A percentile compares a stretch with the other conserved stretches of the same genome.
Evolutionary conservation across 2,329 filamentous ascomycete genomes (phyloP).

Genomic region (Thielaviopsis euricoi): DNA sequence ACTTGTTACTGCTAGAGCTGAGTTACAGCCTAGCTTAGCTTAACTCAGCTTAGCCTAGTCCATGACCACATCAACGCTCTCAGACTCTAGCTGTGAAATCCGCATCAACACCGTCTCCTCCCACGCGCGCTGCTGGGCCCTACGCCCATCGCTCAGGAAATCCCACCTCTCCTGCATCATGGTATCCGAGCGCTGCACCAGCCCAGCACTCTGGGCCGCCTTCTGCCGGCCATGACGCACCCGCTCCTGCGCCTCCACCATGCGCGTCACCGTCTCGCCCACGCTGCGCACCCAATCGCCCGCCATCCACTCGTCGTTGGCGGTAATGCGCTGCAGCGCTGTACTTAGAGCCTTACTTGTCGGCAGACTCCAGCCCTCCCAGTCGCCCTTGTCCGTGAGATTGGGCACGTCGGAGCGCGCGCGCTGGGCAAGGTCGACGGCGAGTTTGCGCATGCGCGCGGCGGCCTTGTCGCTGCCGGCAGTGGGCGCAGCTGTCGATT

Average conservation of each 20-base stretch:
- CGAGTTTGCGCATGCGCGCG: slow-evolving; percentile 23
- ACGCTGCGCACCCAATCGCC: slow-evolving; percentile 48
- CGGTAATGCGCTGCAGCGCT: slow-evolving; percentile 21
- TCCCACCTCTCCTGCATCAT: slow-evolving; percentile 66
- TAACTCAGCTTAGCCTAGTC: slow-evolving; percentile 15
- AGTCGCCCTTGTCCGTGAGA: slow-evolving; percentile 30
- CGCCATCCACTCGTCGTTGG: slow-evolving; percentile 33
- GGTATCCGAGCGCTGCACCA: slow-evolving; percentile 38
- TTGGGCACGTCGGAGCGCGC: slow-evolving; percentile 26
- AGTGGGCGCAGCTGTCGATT: slow-evolving; percentile 12
- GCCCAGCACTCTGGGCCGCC: slow-evolving; percentile 18
- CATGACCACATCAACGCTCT: slow-evolving; percentile 17
- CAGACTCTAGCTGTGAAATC: slow-evolving; percentile 29
- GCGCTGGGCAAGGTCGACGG: slow-evolving; percentile 25
- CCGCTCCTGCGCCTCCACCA: slow-evolving; percentile 15
- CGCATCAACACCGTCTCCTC: slow-evolving; percentile 26
- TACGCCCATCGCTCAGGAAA: slow-evolving; percentile 47
- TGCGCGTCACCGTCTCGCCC: slow-evolving; percentile 29
- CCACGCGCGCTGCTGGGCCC: slow-evolving; percentile 47
- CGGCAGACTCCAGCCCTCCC: slow-evolving; percentile 33
- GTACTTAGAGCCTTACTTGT: slow-evolving; percentile 38
- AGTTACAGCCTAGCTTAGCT: no score
- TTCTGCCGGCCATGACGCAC: slow-evolving; percentile 20
- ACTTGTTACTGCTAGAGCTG: no score
- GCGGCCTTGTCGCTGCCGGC: slow-evolving; percentile 12